Conservation (phyloP, 2,329 filamentous ascomycete species). For the Xylariaceae sp. region DNA sequence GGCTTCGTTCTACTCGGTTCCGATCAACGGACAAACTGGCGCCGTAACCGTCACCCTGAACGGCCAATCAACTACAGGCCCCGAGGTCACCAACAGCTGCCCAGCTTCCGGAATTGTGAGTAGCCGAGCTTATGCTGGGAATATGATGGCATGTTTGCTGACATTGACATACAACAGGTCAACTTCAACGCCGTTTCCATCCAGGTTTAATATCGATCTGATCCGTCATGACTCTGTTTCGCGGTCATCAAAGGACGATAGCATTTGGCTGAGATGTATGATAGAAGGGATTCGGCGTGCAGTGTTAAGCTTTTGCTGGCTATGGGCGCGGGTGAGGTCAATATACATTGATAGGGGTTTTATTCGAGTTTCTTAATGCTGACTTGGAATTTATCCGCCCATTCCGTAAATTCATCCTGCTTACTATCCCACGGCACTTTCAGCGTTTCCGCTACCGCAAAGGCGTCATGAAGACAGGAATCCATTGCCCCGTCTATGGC, state of each 20-base stretch:
- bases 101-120: constrained; percentile 31
- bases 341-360: not conserved
- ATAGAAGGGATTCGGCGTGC: not conserved
- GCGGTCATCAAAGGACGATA: not conserved
- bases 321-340: not conserved
- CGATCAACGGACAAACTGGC: constrained; percentile 38
- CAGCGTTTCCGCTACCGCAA: constrained; percentile 52
- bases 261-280: not conserved
- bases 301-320: not conserved
- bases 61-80: constrained; percentile 37
- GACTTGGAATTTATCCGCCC: constrained; percentile 59
- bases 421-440: constrained; percentile 58
- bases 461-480: constrained; percentile 57
- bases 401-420: constrained; percentile 72
- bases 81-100: constrained; percentile 35
- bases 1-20: constrained; percentile 37
- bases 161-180: constrained; percentile 25
- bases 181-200: constrained; percentile 37
- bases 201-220: constrained; percentile 26
- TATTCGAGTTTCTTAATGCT: constrained; percentile 46
- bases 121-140: not conserved
- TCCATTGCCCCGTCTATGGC: constrained; percentile 57
- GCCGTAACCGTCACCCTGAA: constrained; percentile 38
- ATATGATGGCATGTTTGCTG: not conserved
- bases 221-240: not conserved